Percentiles rank a stretch among this genome's conserved stretches.
These are phyloP conservation scores for Berkeleyomyces basicola DNA, from an alignment of 2,329 filamentous ascomycete species.

Conservation along the genomic window DNA sequence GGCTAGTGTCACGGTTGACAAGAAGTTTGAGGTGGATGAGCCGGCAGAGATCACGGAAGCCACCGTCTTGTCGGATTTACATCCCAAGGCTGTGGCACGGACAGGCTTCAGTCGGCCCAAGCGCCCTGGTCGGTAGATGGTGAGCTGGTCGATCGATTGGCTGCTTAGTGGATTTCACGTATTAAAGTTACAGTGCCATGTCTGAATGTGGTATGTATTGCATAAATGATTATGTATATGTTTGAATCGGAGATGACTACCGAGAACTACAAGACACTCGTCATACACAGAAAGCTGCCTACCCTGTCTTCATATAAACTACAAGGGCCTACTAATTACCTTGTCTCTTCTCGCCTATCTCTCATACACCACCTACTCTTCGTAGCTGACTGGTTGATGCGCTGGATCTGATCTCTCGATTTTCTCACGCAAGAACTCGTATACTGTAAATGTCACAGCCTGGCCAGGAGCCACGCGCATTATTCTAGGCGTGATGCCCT, in stretches of 20 bases:
- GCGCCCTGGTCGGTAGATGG: slow-evolving; percentile 48
- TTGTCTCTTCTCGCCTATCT: not conserved
- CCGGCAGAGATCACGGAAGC: slow-evolving; percentile 55
- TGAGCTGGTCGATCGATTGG: not conserved
- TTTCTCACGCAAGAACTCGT: slow-evolving; percentile 59
- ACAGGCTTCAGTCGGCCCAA: slow-evolving; percentile 62
- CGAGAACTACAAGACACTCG: not conserved
- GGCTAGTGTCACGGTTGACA: slow-evolving; percentile 48
- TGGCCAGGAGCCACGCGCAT: slow-evolving; percentile 96
- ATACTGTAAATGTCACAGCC: slow-evolving; percentile 61
- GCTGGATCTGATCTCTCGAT: slow-evolving; percentile 35
- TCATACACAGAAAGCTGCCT: not conserved
- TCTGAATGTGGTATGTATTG: not conserved
- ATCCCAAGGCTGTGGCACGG: slow-evolving; percentile 48
- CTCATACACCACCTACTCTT: not conserved
- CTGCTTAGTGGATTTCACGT: not conserved
- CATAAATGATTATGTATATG: not conserved
- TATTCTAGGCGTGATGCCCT: slow-evolving; percentile 92
- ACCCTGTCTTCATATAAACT: not conserved
- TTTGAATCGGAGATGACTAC: not conserved
- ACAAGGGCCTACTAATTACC: not conserved
- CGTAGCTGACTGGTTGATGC: slow-evolving; percentile 3
- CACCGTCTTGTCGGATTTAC: slow-evolving; percentile 47
- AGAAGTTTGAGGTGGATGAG: slow-evolving; percentile 53
- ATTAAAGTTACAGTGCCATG: not conserved